Base-by-base conservation (phyloP, 306 rosid genomes). In the Begonia peltatifolia region DNA sequence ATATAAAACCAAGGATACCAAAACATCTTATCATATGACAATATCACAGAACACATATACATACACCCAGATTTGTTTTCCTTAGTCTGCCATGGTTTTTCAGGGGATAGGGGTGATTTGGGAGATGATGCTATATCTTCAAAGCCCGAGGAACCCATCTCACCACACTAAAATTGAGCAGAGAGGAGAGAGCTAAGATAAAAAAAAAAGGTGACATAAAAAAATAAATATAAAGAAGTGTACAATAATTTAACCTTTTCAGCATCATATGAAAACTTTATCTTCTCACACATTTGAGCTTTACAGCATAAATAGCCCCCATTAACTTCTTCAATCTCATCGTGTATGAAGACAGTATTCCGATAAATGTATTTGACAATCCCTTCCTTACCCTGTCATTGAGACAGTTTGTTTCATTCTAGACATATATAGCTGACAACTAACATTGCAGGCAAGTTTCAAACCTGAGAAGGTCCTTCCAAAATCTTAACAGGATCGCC, bases 361-460 rank as follows among this genome's bases (percentile, higher is more conserved):
- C 90, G 67, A 65, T 83, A 92, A 46, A 92, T 82, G 58, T 79
- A 74, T 73, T 65, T 92, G 56, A 86, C 88, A 59, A 81, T 71
- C 20, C 96, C 99, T 67, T 92, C 94, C 75, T 69, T 83, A 51
- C 63, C 99, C 99, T 92, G 77, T 58, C 75, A 72, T 60, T 58
- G 48, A 67, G 57, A 72, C 30, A 15, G 48, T 63, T 62, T 4
- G 50, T 49, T 35, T 58, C 43, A 61, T 42, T 64, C 57, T 38
- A 52, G 52, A 68, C 53, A 53, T 56, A 9, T 49, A 56, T 15
- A 63, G 50, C 47, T 46, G 57, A 41, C 20, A 20, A 38, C 48
- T 38, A 50, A 58, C 43, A 48, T 51, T 54, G 51, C 52, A 54
- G 54, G 14, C 15, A 48, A 46, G 62, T 58, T 57, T 42, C 86